Base-by-base conservation (phyloP, 306 rosid species). In the Trifolium repens region DNA sequence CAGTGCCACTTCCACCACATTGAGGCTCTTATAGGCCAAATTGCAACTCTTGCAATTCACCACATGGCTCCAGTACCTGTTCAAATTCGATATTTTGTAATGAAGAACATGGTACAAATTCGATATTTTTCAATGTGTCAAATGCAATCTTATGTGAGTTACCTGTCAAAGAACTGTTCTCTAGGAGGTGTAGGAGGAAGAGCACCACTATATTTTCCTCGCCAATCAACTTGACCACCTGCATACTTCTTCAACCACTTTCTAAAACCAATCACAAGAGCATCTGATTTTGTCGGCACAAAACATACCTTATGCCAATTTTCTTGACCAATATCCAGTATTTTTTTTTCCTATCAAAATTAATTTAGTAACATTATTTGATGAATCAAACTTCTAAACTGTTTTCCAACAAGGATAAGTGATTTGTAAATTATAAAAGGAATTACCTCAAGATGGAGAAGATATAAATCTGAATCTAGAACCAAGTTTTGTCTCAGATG, bases 381-480 rank as follows among this genome's bases (percentile, higher is more conserved):
- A 59, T 13, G 35, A 50, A 50, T 50, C 10, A 50, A 50, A n/a
- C 4, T n/a, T 15, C 10, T 50, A 50, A 6, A 50, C n/a, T n/a
- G 10, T 50, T 50, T 8, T 39, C 9, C 50, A 44, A 12, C 50
- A 44, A 12, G 24, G 17, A 79, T 8, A 64, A 72, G 54, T 62
- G 46, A 35, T 58, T 74, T 22, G 57, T 52, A 43, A 47, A 72
- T 66, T 30, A 69, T 59, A 9, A n/a, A 44, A 64, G 57, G 72
- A 84, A 15, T 82, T 80, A 94, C 99, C 99, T 94, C 96, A 76
- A 91, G 52, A 73, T 94, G 99, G 75, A 94, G 97, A 80, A 94
- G 94, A 81, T 87, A 88, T 57, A 92, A 85, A 84, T 92, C 99
- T n/a, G 99, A 94, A 86, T 94, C 99, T 60, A 94, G 78, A 76